Conservation (phyloP, 352 stramenopile species). For the Globisporangium parvum region DNA sequence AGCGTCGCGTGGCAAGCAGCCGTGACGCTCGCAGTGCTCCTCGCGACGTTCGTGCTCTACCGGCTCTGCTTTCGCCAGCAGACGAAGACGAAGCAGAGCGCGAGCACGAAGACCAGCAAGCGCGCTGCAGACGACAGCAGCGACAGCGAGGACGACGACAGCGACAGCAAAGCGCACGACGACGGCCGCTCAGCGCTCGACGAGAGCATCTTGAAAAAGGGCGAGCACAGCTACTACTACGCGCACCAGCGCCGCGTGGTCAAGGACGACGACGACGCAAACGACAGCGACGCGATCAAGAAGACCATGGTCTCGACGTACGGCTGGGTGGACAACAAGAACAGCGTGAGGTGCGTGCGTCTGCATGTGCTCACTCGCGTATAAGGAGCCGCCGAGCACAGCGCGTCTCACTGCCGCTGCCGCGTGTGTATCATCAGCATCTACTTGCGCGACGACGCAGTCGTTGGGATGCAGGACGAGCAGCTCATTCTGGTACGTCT, state of each 20-base stretch:
- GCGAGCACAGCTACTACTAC: slow-evolving; percentile 86
- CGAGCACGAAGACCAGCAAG: slow-evolving; percentile 15
- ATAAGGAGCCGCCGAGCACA: no score
- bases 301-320: slow-evolving; percentile 71
- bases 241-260: slow-evolving; percentile 38
- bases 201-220: slow-evolving; percentile 62
- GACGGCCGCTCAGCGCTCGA: slow-evolving; percentile 35
- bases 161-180: slow-evolving; percentile 12
- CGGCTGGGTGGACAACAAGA: slow-evolving; percentile 72
- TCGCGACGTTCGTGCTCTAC: slow-evolving; percentile 30
- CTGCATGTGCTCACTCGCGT: not conserved
- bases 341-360: slow-evolving; percentile 40
- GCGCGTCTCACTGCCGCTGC: not conserved
- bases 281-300: slow-evolving; percentile 17
- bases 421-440: slow-evolving; percentile 31
- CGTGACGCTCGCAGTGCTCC: slow-evolving; percentile 23
- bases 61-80: slow-evolving; percentile 9
- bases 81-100: slow-evolving; percentile 7
- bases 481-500: slow-evolving; percentile 56
- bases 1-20: slow-evolving; percentile 33
- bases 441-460: slow-evolving; percentile 58
- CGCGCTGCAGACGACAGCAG: slow-evolving; percentile 5
- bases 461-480: slow-evolving; percentile 45
- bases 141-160: not conserved
- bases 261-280: slow-evolving; percentile 11